A percentile compares a stretch with the other conserved stretches of the same genome.
These are phyloP conservation scores for Cladobotryum mycophilum DNA, from an alignment of 2,329 filamentous ascomycete genomes.

Conservation along the genomic window DNA sequence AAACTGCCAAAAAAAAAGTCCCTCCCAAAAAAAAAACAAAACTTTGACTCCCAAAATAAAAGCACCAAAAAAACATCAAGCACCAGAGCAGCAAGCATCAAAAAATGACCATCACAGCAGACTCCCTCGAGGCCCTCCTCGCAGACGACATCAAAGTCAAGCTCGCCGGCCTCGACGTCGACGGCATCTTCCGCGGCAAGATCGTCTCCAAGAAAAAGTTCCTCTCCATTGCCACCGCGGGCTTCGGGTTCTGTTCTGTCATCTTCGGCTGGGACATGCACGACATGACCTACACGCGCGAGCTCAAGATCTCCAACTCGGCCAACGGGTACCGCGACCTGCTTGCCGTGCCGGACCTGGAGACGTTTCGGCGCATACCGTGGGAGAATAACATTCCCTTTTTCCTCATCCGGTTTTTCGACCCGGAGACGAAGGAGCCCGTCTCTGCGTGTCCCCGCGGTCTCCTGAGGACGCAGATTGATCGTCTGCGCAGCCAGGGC, in stretches of 20 bases:
- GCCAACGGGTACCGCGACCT: conserved; percentile 86
- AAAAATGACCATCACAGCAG: conserved; percentile 45
- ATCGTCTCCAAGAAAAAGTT: conserved; percentile 92
- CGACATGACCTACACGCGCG: conserved; percentile 79
- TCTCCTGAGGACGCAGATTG: conserved; percentile 60
- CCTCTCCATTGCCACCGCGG: conserved; percentile 68
- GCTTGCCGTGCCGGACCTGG: conserved; percentile 73
- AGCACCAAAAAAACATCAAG: neutral
- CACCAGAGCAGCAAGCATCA: too few species aligned
- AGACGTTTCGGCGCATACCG: conserved; percentile 73
- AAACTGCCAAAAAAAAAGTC: too few species aligned
- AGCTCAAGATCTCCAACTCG: conserved; percentile 82
- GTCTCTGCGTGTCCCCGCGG: conserved; percentile 75
- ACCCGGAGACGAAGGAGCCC: conserved; percentile 67
- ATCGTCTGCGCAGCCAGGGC: conserved; percentile 61
- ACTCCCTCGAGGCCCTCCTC: conserved; percentile 61
- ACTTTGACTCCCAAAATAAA: too few species aligned
- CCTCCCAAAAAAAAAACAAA: too few species aligned
- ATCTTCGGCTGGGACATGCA: conserved; percentile 98
- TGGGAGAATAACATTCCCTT: conserved; percentile 87
- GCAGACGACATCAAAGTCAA: conserved; percentile 73
- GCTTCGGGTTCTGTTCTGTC: conserved; percentile 91
- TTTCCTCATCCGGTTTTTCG: conserved; percentile 76
- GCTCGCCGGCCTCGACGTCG: conserved; percentile 79
- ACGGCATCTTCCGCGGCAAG: conserved; percentile 83